Evolutionary conservation across 2,329 filamentous ascomycete genomes (phyloP).

Genomic region (Ceratocystiopsis sp.): DNA sequence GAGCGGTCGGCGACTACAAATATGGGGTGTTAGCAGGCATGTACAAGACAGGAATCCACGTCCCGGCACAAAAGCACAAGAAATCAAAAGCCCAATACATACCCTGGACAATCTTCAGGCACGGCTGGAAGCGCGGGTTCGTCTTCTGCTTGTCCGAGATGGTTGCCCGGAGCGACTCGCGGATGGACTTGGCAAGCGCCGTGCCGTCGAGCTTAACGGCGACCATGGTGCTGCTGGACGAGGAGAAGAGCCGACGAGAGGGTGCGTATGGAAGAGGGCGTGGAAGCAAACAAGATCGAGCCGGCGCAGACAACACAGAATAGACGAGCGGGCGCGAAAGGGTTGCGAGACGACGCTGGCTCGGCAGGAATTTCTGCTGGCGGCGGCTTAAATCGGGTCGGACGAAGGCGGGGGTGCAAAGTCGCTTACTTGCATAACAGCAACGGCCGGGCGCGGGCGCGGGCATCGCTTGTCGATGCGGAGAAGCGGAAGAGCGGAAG

Average conservation of each 20-base stretch:
- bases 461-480: slow-evolving; percentile 3
- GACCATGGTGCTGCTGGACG: slow-evolving; percentile 50
- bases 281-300: background rate
- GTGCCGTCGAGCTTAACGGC: slow-evolving; percentile 91
- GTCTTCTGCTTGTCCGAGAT: slow-evolving; percentile 65
- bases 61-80: background rate
- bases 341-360: background rate
- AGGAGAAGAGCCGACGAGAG: slow-evolving; percentile 19
- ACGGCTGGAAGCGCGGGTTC: slow-evolving; percentile 79
- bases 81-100: slow-evolving; percentile 14
- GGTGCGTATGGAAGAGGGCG: background rate
- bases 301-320: background rate
- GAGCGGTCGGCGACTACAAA: slow-evolving; percentile 69
- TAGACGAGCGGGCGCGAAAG: background rate
- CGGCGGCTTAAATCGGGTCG: slow-evolving; percentile 8
- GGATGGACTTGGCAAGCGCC: slow-evolving; percentile 81
- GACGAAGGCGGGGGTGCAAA: background rate
- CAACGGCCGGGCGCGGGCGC: background rate
- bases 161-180: slow-evolving; percentile 62
- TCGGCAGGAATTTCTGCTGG: slow-evolving; percentile 1
- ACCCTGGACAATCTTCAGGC: slow-evolving; percentile 91
- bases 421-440: slow-evolving; percentile 7
- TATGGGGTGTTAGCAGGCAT: background rate
- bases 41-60: background rate
- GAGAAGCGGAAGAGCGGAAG: too few relatives aligned